phyloP scores from a whole-genome alignment of 2,329 filamentous ascomycete species.

The Bipolaris cookei region DNA sequence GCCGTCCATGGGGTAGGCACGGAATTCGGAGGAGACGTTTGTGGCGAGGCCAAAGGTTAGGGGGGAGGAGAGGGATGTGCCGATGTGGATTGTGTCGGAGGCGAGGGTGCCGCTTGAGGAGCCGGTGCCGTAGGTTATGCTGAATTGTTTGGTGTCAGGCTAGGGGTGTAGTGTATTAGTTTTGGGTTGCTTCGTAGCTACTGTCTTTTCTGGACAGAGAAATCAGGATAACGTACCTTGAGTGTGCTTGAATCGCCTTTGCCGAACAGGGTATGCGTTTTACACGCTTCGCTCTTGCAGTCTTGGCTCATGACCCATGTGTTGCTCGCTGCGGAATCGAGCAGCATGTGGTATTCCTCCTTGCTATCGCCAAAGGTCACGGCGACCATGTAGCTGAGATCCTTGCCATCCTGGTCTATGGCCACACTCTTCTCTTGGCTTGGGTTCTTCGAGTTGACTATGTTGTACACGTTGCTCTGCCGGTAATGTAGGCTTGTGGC shows the following conservation, averaged over 20 bases:
- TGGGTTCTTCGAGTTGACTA: constrained; percentile 44
- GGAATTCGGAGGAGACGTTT: constrained; percentile 75
- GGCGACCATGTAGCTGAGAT: constrained; percentile 61
- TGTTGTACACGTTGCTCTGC: constrained; percentile 55
- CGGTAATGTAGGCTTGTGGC: constrained; percentile 47
- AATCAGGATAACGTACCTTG: constrained; percentile 31
- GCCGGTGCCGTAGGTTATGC: constrained; percentile 78
- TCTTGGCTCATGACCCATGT: constrained; percentile 82
- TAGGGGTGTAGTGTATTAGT: constrained; percentile 26
- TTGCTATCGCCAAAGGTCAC: constrained; percentile 58
- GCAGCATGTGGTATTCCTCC: constrained; percentile 59
- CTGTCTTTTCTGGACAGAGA: too few species aligned
- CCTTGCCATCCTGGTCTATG: constrained; percentile 61
- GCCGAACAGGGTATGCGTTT: constrained; percentile 73
- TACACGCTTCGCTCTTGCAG: constrained; percentile 72
- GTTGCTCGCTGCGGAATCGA: constrained; percentile 66
- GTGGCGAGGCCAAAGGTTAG: constrained; percentile 76
- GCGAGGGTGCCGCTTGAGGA: constrained; percentile 70
- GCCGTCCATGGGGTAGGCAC: constrained; percentile 82
- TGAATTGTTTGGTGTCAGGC: constrained; percentile 62
- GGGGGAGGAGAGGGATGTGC: constrained; percentile 66
- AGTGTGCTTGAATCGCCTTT: constrained; percentile 69
- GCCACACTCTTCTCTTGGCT: constrained; percentile 55
- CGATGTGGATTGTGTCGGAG: constrained; percentile 71
- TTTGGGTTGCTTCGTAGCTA: too few species aligned